Percentiles rank a stretch among this genome's conserved stretches.
Evolutionary conservation across 768 basidiomycete genomes (phyloP).

Genomic region (Candolleomyces aberdarensis): DNA sequence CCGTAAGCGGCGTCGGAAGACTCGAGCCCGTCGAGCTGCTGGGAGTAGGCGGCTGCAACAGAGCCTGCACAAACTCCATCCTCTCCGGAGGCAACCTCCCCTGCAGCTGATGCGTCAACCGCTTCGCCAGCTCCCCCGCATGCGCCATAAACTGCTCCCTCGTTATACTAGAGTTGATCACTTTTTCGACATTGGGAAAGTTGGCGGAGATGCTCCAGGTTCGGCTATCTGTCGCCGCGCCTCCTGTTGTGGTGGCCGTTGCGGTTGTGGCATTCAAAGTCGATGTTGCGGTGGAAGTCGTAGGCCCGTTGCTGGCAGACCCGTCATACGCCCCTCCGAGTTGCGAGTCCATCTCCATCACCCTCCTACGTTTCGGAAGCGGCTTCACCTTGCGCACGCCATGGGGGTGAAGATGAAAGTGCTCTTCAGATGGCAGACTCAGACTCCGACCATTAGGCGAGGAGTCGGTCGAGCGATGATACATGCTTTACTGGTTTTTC

Average conservation of each 20-base stretch:
- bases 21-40: neutral
- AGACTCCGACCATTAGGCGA: no score
- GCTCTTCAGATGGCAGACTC: no score
- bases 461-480: no score
- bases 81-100: neutral
- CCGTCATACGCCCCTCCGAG: no score
- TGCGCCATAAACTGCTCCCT: conserved; percentile 7
- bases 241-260: neutral
- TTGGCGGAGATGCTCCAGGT: neutral
- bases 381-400: conserved; percentile 3
- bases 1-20: no score
- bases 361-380: conserved; percentile 3
- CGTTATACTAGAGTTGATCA: neutral
- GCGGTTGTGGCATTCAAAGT: neutral
- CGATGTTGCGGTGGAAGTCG: neutral
- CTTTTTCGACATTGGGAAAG: neutral
- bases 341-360: neutral
- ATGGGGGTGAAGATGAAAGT: no score
- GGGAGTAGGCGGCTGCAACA: neutral
- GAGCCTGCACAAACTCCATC: conserved; percentile 4
- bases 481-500: no score
- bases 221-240: neutral
- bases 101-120: neutral
- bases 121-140: conserved; percentile 3
- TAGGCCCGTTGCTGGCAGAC: neutral